Conservation (phyloP, 176 grass and related monocot genomes). For the Pharus latifolius region DNA sequence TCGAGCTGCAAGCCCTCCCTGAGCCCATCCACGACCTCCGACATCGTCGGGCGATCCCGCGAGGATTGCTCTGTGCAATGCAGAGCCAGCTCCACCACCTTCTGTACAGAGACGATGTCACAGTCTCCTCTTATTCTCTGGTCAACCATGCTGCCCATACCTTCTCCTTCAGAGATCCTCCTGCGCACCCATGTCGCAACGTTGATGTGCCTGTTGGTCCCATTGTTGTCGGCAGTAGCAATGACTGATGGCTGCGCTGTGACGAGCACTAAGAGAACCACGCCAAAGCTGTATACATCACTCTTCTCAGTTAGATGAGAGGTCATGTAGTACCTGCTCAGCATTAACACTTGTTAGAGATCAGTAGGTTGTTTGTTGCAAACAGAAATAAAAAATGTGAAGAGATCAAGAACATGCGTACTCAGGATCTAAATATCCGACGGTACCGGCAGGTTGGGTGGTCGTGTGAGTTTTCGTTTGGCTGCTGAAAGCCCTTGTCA, state of each 20-base stretch:
- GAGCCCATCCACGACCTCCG: not conserved
- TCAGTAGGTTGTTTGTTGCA: no score
- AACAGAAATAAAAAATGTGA: no score
- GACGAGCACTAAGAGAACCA: conserved; percentile 17
- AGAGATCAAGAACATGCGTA: not conserved
- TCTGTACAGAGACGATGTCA: conserved; percentile 6
- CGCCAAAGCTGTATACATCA: conserved; percentile 15
- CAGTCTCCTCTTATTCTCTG: not conserved
- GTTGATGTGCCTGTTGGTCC: not conserved
- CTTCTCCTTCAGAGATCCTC: not conserved
- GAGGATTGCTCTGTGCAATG: not conserved
- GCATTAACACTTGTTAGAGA: not conserved
- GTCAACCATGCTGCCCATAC: not conserved
- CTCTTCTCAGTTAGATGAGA: conserved; percentile 12
- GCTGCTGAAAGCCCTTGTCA: not conserved
- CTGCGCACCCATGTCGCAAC: not conserved
- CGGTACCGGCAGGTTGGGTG: not conserved
- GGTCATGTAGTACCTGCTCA: not conserved
- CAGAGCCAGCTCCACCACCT: conserved; percentile 3
- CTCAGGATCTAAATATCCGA: conserved; percentile 19
- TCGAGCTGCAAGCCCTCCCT: conserved; percentile 3
- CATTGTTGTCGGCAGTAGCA: not conserved
- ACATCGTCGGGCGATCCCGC: conserved; percentile 6
- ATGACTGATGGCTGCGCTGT: not conserved
- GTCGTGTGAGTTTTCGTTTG: not conserved